Evolutionary conservation across 2,329 filamentous ascomycete genomes (phyloP), one percentile per base, ranked within the genome.

Genomic region (Escovopsis sp.): DNA sequence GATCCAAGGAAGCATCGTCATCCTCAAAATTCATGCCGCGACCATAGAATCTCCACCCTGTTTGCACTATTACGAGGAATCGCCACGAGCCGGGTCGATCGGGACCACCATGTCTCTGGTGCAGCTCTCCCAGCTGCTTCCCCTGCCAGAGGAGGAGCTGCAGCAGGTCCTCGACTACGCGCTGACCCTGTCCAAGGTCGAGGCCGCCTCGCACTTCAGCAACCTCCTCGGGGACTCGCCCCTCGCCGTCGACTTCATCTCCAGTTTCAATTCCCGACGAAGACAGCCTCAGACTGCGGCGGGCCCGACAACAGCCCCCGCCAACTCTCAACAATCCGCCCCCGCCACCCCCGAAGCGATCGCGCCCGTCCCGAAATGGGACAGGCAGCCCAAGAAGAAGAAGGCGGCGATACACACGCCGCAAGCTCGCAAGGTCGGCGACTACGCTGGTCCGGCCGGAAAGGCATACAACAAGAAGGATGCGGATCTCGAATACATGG

Each of bases 141-240:
- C 87, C 7, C 69, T 96, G 10, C 87, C 94, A 31, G 79, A 94
- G 31, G 79, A 84, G 11, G 87, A 89, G 34, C 68, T 96, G 29
- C 76, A 79, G 54, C 85, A 96, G 56, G 74, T 95, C 35, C 70
- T 96, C 49, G 77, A 84, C 38, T 95, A 95, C 58, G 79, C 84
- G 2, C 68, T 76, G 31, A 81, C 79, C 0, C 71, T 96, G 8
- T 78, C 86, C 15, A 87, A 82, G 55, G 64, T 77, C 40, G 83
- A 81, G 48, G 84, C 85, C 12, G 86, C 78, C 39, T 79, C 87
- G 35, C 86, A 96, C 60, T 81, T 98, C 46, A 82, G 79, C 58
- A 86, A 91, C 55, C 68, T 98, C 41, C 73, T 98, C 0, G 91
- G 89, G 39, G 86, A 94, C 58, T 87, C 84, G 7, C 76, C 87